Base-by-base conservation (phyloP, 2,329 filamentous ascomycete species). In the Madurella mycetomatis region DNA sequence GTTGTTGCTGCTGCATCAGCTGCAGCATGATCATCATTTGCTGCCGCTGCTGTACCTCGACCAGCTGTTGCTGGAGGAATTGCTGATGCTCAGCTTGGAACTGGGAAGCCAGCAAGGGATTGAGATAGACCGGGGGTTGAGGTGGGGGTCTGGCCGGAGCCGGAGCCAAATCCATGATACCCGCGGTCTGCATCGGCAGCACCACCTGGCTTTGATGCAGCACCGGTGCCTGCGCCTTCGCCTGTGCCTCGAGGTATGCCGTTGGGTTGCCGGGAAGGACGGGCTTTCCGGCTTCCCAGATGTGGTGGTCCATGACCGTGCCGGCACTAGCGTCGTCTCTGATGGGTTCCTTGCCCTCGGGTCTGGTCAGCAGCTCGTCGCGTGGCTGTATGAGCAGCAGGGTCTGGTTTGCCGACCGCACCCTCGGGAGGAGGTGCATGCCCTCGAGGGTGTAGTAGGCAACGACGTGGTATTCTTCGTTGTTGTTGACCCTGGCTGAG, bases 371-470 rank as follows among this genome's bases (percentile, higher is more conserved):
- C 34, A 42, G 18, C 41, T 25, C 16, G 9, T n/a, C 9, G 41
- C 9, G 18, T 3, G 41, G 41, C 41, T 42, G 41, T 2, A 17
- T 5, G 13, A 42, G 13, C 41, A 42, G 12, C n/a, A 25, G 18
- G 5, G 12, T 7, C 13, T 15, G 44, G 34, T 40, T 18, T n/a
- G 41, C 19, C 40, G 4, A 5, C 4, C 50, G 43, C 2, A 45
- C 43, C 25, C 48, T 45, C 4, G 5, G 8, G 1, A 47, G 47
- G 32, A 12, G n/a, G 11, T 12, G 78, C n/a, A 91, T 87, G 66
- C 96, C 90, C 5, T 89, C 83, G 11, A 92, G 78, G 42, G 76
- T 89, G 73, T 96, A 96, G 68, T 96, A 96, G 15, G 87, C 92
- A 41, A 96, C 90, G 49, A 96, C 74, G 65, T 95, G 91, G 65